A percentile compares a stretch with the other conserved stretches of the same genome.
Conservation (phyloP, 306 rosid species). For the Luffa acutangula region DNA sequence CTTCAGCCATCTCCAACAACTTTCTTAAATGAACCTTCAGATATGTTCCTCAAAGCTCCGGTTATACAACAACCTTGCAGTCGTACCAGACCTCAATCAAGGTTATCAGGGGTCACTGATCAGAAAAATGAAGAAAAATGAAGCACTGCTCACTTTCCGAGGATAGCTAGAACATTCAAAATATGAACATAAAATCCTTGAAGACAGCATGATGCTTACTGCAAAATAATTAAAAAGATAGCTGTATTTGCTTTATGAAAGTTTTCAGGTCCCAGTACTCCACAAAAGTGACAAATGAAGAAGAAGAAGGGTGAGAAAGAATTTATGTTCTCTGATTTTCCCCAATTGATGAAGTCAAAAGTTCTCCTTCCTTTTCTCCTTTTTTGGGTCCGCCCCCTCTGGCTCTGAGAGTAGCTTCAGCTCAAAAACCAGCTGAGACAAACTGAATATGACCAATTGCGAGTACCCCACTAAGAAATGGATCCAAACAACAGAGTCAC, state of each 20-base stretch:
- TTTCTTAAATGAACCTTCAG: background rate
- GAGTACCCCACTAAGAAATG: background rate
- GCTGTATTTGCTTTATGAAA: background rate
- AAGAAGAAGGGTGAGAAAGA: background rate
- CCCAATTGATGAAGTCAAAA: background rate
- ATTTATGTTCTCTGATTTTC: background rate
- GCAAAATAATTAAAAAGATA: background rate
- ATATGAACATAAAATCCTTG: background rate
- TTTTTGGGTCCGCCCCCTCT: background rate
- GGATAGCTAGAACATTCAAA: background rate
- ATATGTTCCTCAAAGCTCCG: background rate
- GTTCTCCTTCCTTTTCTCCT: background rate
- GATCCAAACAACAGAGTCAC: background rate
- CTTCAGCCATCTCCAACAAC: constrained; percentile 42
- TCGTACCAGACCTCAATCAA: background rate
- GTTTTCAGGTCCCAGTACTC: background rate
- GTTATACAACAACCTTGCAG: background rate
- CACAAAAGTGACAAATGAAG: background rate
- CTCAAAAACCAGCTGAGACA: background rate
- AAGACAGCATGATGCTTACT: background rate
- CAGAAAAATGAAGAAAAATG: background rate
- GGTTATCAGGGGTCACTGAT: background rate
- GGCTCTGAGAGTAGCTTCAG: background rate
- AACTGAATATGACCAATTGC: background rate
- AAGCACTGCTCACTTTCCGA: background rate